A percentile compares a stretch with the other conserved stretches of the same genome.
These are phyloP conservation scores for Trichophyton benhamiae DNA, from an alignment of 2,329 filamentous ascomycete species.

Conservation along the genomic window DNA sequence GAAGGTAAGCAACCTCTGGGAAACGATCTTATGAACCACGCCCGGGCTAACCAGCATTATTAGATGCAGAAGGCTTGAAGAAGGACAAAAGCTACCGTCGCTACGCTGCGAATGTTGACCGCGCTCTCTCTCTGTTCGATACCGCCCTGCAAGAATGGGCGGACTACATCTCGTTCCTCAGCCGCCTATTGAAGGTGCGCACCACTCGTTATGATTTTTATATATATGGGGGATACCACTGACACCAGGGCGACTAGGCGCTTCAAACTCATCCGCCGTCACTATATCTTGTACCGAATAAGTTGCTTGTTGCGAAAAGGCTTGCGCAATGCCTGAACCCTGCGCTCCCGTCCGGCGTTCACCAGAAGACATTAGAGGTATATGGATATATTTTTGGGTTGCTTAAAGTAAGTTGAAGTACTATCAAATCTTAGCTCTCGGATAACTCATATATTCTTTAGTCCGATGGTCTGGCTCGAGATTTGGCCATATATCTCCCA, in stretches of 20 bases:
- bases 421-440: constrained; percentile 15
- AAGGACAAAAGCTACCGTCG: constrained; percentile 64
- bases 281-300: constrained; percentile 64
- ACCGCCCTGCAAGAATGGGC: constrained; percentile 95
- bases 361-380: constrained; percentile 92
- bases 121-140: constrained; percentile 80
- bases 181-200: constrained; percentile 69
- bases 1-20: constrained; percentile 46
- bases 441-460: constrained; percentile 17
- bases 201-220: not conserved
- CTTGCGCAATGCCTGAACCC: constrained; percentile 93
- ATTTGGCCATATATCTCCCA: constrained; percentile 78
- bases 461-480: constrained; percentile 61
- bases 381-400: constrained; percentile 80
- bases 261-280: constrained; percentile 72
- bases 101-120: constrained; percentile 79
- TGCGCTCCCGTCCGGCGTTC: constrained; percentile 82
- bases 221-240: not conserved
- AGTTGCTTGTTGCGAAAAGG: constrained; percentile 71
- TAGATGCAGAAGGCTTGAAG: constrained; percentile 26
- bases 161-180: constrained; percentile 96
- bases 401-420: constrained; percentile 47
- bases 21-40: not conserved
- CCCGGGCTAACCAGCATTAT: not conserved
- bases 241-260: constrained; percentile 45